Conservation (phyloP, 2,329 filamentous ascomycete species). For the Fusarium neocosmosporiellum region DNA sequence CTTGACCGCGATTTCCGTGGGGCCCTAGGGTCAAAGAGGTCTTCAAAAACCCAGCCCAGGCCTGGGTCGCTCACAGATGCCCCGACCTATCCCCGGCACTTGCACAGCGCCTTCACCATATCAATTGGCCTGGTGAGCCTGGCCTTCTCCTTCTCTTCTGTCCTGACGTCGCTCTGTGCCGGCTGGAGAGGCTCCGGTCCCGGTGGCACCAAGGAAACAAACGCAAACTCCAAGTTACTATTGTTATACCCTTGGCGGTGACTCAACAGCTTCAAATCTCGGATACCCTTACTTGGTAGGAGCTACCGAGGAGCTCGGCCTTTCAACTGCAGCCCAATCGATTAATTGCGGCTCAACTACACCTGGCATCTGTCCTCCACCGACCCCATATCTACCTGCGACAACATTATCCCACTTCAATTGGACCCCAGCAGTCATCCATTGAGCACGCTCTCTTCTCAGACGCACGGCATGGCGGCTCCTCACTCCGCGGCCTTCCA, state of each 20-base stretch:
- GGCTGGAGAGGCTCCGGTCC: constrained; percentile 5
- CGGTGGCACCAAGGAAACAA: constrained; percentile 3
- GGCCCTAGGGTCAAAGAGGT: constrained; percentile 23
- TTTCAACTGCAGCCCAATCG: background rate
- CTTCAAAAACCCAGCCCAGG: constrained; percentile 26
- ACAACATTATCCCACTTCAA: background rate
- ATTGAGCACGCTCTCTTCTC: constrained; percentile 3
- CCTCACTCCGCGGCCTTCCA: constrained; percentile 29
- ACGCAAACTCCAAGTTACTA: constrained; percentile 23
- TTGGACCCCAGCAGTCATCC: background rate
- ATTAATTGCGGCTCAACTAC: background rate
- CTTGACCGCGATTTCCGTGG: constrained; percentile 37
- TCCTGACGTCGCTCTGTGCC: background rate
- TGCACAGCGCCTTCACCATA: background rate
- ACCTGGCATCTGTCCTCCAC: background rate
- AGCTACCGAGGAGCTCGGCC: constrained; percentile 6
- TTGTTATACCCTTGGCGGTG: constrained; percentile 28
- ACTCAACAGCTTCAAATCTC: constrained; percentile 32
- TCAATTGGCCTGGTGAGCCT: constrained; percentile 6
- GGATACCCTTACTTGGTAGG: constrained; percentile 7
- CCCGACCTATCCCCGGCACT: constrained; percentile 5
- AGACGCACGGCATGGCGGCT: constrained; percentile 39
- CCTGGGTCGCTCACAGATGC: constrained; percentile 22
- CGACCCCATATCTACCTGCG: background rate
- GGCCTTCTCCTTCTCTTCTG: background rate